Percentiles rank a stretch among this genome's conserved stretches.
These are phyloP conservation scores for Tausonia pullulans DNA, from an alignment of 1,284 basidiomycete species.

Conservation along the genomic window DNA sequence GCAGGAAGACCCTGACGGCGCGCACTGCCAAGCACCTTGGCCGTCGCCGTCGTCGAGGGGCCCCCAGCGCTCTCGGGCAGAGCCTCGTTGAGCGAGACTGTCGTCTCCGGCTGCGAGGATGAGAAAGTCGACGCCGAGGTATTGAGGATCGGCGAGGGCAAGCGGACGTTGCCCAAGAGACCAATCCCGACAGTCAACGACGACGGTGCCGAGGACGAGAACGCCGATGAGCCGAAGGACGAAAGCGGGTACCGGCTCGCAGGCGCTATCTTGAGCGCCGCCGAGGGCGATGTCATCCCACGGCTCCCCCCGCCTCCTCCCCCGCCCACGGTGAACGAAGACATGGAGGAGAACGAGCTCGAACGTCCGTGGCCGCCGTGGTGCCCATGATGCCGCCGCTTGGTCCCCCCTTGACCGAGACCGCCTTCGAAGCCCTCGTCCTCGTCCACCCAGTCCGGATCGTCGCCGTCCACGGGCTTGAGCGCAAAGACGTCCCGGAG, in stretches of 20 bases:
- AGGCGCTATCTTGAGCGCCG: not conserved
- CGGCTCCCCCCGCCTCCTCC: no score
- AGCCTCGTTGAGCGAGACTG: not conserved
- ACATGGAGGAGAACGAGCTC: not conserved
- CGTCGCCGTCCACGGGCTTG: conserved; percentile 20
- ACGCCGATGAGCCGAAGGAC: not conserved
- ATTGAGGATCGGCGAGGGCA: not conserved
- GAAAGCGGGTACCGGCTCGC: not conserved
- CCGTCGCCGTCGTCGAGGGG: not conserved
- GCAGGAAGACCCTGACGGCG: not conserved
- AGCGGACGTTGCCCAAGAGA: not conserved
- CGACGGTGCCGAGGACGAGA: not conserved
- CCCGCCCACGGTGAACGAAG: not conserved
- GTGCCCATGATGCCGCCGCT: not conserved
- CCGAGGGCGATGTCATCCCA: not conserved
- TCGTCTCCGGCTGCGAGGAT: not conserved
- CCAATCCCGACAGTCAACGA: no score
- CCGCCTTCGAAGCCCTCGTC: conserved; percentile 36
- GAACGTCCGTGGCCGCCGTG: not conserved
- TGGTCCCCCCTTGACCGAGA: conserved; percentile 28
- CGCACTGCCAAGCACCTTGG: not conserved
- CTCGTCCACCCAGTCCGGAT: conserved; percentile 37
- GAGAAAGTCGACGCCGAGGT: not conserved
- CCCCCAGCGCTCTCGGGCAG: not conserved
- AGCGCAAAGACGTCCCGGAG: conserved; percentile 37